Conservation (phyloP, 805 yeast species). For the Ogataea ganodermae region DNA sequence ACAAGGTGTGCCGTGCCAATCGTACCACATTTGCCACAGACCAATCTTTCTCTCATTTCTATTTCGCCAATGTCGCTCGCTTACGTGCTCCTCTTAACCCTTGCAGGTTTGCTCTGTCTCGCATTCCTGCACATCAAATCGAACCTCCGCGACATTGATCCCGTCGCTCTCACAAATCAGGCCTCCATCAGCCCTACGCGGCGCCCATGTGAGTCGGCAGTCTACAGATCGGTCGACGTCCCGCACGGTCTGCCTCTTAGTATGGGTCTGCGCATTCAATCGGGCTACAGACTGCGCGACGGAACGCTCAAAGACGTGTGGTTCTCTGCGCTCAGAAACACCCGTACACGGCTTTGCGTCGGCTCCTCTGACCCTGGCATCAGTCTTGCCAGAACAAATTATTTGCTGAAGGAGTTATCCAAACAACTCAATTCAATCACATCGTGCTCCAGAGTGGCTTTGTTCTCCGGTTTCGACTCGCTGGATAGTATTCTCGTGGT, state of each 20-base stretch:
- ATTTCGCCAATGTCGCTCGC: conserved; percentile 4
- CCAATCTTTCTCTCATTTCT: neutral
- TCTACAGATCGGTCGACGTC: conserved; percentile 71
- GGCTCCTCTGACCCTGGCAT: neutral
- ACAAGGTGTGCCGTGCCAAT: too few relatives aligned
- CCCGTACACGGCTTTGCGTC: conserved; percentile 1
- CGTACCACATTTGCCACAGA: too few relatives aligned
- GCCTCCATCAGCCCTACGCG: conserved; percentile 66
- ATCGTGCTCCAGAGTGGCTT: conserved; percentile 25
- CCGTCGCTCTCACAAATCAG: conserved; percentile 61
- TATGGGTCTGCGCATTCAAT: conserved; percentile 67
- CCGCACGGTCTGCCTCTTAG: conserved; percentile 71
- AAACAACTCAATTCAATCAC: conserved; percentile 30
- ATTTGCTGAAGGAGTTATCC: conserved; percentile 30
- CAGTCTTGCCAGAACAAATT: neutral
- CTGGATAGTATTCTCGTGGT: conserved; percentile 26
- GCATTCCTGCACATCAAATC: conserved; percentile 29
- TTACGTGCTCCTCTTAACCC: conserved; percentile 10
- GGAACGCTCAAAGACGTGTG: conserved; percentile 78
- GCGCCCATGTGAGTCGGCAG: conserved; percentile 68
- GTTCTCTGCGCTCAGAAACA: conserved; percentile 45
- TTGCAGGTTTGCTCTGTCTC: conserved; percentile 8
- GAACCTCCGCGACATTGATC: conserved; percentile 55
- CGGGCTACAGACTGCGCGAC: conserved; percentile 65
- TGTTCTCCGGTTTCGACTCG: conserved; percentile 23